Evolutionary conservation across 352 stramenopile genomes (phyloP), one percentile per base, ranked within the genome.

Genomic region (Globisporangium barbulae): DNA sequence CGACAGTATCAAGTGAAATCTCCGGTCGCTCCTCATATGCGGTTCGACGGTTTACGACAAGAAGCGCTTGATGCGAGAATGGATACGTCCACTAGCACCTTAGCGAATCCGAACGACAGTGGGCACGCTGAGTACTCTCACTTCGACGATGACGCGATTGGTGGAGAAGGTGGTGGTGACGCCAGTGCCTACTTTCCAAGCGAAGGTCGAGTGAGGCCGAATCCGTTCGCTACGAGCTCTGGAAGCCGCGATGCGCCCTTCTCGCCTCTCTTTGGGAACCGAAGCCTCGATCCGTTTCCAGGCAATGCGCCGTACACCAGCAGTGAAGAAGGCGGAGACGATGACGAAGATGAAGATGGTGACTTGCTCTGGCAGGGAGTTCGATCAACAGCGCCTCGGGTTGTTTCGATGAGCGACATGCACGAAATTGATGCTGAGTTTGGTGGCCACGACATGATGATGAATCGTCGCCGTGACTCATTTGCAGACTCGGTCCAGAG

Each of bases 1-100:
- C 83, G 87, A 3, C 71, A 92, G 22, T 95, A 95, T 49, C 81
- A 93, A 59, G 85, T 89, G 7, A 91, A 91, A 53, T 73, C 80
- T 21, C 69, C 74, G 12, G 57, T 60, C 9, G 69, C 71, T 59
- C 53, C 62, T 56, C 39, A 59, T 21, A 33, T 42, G 61, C 61
- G 30, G 44, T 55, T 35, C 9, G 30, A 66, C 28, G 22, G 49
- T 17, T 50, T 39, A 21, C 45, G 33, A 6, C 33, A 39, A 15
- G 33, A 63, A 13, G n/a, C 28, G 31, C 10, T 25, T 19, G 37
- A 17, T 44, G 41, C 13, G 5, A 48, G 9, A 45, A 17, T 48
- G 30, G 35, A 48, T 30, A 25, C n/a, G n/a, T 63, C 31, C 2
- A 41, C 33, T 25, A n/a, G 45, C 21, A 64, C 33, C 33, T 57